A percentile compares a stretch with the other conserved stretches of the same genome.
Conservation (phyloP, 1,139 yeast species). For the Zygotorulaspora mrakii region DNA sequence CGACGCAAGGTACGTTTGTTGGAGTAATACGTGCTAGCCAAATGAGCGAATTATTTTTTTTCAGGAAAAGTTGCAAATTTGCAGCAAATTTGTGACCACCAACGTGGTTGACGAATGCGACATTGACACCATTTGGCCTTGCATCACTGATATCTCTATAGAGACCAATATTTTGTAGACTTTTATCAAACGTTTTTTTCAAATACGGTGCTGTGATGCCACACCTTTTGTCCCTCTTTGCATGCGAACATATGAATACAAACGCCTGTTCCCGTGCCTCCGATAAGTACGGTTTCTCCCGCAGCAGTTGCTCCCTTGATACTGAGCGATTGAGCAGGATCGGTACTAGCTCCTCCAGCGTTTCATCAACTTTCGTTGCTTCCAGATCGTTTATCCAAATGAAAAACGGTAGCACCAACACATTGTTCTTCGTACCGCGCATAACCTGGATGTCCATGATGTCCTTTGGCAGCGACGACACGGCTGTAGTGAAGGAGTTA, state of each 20-base stretch:
- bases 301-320: slow-evolving; percentile 17
- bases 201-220: slow-evolving; percentile 93
- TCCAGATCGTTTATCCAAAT: slow-evolving; percentile 61
- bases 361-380: slow-evolving; percentile 43
- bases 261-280: slow-evolving; percentile 50
- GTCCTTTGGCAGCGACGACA: slow-evolving; percentile 48
- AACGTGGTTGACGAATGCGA: slow-evolving; percentile 73
- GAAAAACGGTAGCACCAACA: slow-evolving; percentile 73
- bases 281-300: slow-evolving; percentile 33
- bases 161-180: slow-evolving; percentile 63
- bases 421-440: slow-evolving; percentile 48
- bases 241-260: slow-evolving; percentile 80
- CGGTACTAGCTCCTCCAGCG: slow-evolving; percentile 49
- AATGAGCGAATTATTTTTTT: slow-evolving; percentile 62
- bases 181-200: slow-evolving; percentile 72
- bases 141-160: slow-evolving; percentile 71
- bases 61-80: slow-evolving; percentile 71
- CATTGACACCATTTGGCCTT: slow-evolving; percentile 69
- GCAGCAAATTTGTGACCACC: slow-evolving; percentile 97
- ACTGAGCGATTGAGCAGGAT: slow-evolving; percentile 36
- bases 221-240: slow-evolving; percentile 87
- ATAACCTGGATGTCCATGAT: slow-evolving; percentile 44
- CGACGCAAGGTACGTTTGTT: slow-evolving; percentile 63
- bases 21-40: slow-evolving; percentile 91
- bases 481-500: slow-evolving; percentile 48